These are phyloP conservation scores for Polyporus tsugae DNA, from an alignment of 1,284 basidiomycete species.

Conservation along the genomic window DNA sequence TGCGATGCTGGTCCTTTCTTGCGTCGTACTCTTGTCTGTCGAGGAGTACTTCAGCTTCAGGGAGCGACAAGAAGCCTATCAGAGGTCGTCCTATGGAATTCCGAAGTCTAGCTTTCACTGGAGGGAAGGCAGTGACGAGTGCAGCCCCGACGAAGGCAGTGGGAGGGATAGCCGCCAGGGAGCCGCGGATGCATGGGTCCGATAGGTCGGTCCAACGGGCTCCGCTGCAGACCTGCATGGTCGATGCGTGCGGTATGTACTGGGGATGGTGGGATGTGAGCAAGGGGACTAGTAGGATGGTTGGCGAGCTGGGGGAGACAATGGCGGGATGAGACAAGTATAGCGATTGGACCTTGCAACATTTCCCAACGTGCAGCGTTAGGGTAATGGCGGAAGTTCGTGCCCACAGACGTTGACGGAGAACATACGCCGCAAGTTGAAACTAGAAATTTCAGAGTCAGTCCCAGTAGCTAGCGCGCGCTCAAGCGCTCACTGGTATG, in stretches of 20 bases:
- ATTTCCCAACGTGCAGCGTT: background rate
- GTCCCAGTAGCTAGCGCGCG: too few relatives aligned
- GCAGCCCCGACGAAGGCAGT: constrained; percentile 56
- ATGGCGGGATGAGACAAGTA: background rate
- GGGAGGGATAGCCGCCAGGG: constrained; percentile 64
- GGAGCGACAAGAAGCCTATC: constrained; percentile 57
- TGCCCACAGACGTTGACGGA: background rate
- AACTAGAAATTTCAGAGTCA: background rate
- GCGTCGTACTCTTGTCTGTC: constrained; percentile 33
- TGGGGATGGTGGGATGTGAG: background rate
- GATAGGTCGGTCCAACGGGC: constrained; percentile 53
- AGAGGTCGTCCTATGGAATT: constrained; percentile 48
- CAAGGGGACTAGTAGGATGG: background rate
- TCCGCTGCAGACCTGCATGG: constrained; percentile 31
- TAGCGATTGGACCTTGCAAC: background rate
- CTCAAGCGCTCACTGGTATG: too few relatives aligned
- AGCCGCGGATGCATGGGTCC: constrained; percentile 59
- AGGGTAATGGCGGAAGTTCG: background rate
- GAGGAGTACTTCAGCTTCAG: constrained; percentile 64
- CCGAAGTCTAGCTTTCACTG: constrained; percentile 39
- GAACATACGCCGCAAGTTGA: background rate
- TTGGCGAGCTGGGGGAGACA: background rate
- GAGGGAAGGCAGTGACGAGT: constrained; percentile 47
- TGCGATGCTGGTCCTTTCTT: constrained; percentile 20
- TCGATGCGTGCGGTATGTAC: background rate